Base-by-base conservation (phyloP, 2,329 filamentous ascomycete genomes). In the Epicoccum sorghinum region DNA sequence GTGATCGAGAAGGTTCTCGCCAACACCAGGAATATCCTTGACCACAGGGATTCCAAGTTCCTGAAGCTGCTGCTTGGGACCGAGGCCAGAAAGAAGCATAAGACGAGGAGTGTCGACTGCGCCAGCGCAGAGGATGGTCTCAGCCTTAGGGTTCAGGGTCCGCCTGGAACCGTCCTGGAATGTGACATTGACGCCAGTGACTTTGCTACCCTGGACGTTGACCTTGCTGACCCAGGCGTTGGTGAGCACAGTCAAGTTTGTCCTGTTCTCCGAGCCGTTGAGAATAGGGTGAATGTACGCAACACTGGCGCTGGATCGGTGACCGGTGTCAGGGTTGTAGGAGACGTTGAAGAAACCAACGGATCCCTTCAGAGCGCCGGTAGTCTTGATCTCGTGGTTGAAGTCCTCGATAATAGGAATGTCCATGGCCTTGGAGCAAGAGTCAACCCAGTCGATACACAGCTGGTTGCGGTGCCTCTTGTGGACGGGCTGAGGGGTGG, bases 211-310 rank as follows among this genome's bases (percentile, higher is more conserved):
- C 47, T 81, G 77, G 47, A 96, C 83, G 65, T 93, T 90, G 71
- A 96, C 78, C 74, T 88, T 90, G 73, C 86, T 89, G 57, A 96
- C 92, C 87, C 91, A 95, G 24, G 91, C 89, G 70, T 96, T 89
- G 70, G 91, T 96, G 55, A 96, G 81, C 57, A 96, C 82, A 33
- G 90, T 95, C 72, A 96, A 77, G 78, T 96, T 96, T 12, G 90
- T 86, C 52, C 90, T 83, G 73, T 87, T 85, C 81, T 96, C 91
- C 42, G 92, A 88, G 36, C 90, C 91, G 36, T 89, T 86, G 47
- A 96, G 83, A 68, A 96, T 92, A 32, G 92, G 92, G 77, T 96
- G 92, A 69, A 96, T 93, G 78, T 96, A 96, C 14, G 92, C 92
- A 22, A 96, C 91, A 54, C 89, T 92, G 55, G 92, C 91, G 71